phyloP scores from a whole-genome alignment of 768 basidiomycete genomes.

The Postia placenta region DNA sequence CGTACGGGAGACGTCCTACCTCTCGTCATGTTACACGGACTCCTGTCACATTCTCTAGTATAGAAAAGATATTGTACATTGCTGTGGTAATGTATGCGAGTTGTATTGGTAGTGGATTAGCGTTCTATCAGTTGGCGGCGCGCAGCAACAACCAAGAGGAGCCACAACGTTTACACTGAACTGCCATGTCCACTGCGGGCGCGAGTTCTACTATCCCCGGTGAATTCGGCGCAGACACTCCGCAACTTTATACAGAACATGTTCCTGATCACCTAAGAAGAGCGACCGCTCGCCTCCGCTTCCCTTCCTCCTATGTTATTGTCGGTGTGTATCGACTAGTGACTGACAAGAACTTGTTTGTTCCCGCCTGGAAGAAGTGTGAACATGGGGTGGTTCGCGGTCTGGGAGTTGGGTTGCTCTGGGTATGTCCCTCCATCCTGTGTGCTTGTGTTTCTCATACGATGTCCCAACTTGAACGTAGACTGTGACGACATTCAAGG shows the following conservation, averaged over 20 bases:
- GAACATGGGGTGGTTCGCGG: constrained; percentile 72
- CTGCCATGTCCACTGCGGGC: background rate
- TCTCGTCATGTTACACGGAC: background rate
- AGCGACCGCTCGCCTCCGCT: constrained; percentile 58
- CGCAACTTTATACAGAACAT: constrained; percentile 17
- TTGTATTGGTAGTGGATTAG: background rate
- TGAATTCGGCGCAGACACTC: constrained; percentile 7
- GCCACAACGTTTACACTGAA: background rate
- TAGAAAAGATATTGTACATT: background rate
- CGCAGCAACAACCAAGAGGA: background rate
- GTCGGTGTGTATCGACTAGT: constrained; percentile 81
- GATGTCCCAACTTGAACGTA: no score
- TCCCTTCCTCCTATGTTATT: constrained; percentile 78
- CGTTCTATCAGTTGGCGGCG: background rate
- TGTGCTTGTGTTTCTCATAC: background rate
- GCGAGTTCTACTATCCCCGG: constrained; percentile 4
- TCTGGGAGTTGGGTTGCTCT: constrained; percentile 55
- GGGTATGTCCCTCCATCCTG: constrained; percentile 42
- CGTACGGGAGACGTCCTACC: background rate
- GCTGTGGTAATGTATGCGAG: background rate
- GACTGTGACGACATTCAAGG: constrained; percentile 61
- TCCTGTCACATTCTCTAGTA: background rate
- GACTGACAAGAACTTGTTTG: constrained; percentile 63
- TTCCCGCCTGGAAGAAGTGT: constrained; percentile 83
- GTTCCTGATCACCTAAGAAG: constrained; percentile 43